phyloP scores from a whole-genome alignment of 352 stramenopile species.

The Nothophytophthora sp. region DNA sequence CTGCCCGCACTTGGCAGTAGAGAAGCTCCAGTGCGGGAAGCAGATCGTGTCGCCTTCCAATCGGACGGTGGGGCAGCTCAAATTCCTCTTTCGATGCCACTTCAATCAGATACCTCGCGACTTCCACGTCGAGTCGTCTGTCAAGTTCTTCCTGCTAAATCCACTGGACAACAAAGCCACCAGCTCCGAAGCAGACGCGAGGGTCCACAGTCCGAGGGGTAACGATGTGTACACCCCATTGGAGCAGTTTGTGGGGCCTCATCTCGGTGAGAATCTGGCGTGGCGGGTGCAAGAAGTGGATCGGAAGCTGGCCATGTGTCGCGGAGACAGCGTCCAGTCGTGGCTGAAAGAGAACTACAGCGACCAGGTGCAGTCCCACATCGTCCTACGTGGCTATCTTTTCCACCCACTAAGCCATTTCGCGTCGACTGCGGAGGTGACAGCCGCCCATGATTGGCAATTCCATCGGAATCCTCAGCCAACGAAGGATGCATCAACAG shows the following conservation, averaged over 20 bases:
- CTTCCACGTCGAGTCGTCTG: conserved; percentile 74
- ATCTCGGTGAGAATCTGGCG: conserved; percentile 72
- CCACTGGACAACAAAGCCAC: conserved; percentile 17
- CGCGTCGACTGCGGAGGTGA: conserved; percentile 42
- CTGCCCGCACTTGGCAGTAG: conserved; percentile 41
- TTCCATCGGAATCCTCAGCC: conserved; percentile 45
- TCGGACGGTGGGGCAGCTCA: conserved; percentile 75
- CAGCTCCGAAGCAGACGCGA: not conserved
- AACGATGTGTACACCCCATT: conserved; percentile 27
- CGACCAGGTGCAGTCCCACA: conserved; percentile 49
- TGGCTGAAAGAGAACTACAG: conserved; percentile 62
- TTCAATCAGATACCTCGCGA: conserved; percentile 23
- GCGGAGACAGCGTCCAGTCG: conserved; percentile 45
- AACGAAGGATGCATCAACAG: not conserved
- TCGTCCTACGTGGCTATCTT: conserved; percentile 63
- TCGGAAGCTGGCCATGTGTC: conserved; percentile 65
- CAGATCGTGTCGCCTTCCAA: conserved; percentile 63
- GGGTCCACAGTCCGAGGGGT: not conserved
- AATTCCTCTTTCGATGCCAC: conserved; percentile 68
- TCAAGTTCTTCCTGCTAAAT: conserved; percentile 82
- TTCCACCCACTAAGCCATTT: conserved; percentile 66
- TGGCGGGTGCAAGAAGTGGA: conserved; percentile 71
- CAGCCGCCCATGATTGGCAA: conserved; percentile 43
- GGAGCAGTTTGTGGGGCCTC: conserved; percentile 71
- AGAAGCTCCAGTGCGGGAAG: conserved; percentile 52